phyloP scores from a whole-genome alignment of 768 basidiomycete species.

The Hydnomerulius pinastri region DNA sequence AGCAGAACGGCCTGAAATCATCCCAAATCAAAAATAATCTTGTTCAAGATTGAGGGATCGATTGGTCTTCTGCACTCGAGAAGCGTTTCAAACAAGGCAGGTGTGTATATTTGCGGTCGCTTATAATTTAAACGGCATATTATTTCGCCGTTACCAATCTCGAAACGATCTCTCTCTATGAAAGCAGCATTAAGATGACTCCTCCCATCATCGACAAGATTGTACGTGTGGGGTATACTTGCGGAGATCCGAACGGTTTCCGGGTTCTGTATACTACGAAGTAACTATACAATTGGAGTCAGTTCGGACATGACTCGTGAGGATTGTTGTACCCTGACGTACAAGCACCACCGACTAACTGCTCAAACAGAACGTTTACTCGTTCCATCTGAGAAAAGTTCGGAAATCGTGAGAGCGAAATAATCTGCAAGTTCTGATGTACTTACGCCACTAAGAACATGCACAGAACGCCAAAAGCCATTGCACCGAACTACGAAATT shows the following conservation, averaged over 20 bases:
- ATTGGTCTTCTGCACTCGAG: background rate
- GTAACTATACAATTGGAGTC: background rate
- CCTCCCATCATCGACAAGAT: background rate
- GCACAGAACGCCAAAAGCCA: constrained; percentile 87
- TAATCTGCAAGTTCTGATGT: constrained; percentile 13
- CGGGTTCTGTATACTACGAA: constrained; percentile 12
- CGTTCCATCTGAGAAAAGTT: constrained; percentile 65
- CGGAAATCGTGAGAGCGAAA: constrained; percentile 19
- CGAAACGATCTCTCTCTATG: constrained; percentile 7
- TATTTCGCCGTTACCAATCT: constrained; percentile 7
- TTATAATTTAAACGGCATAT: constrained; percentile 30
- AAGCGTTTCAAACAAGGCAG: constrained; percentile 11
- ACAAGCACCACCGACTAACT: constrained; percentile 5
- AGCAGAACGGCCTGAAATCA: too few species aligned
- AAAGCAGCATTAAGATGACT: too few species aligned
- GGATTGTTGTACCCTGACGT: too few species aligned
- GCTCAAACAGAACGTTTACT: constrained; percentile 43
- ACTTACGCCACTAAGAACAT: constrained; percentile 93
- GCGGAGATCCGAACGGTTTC: constrained; percentile 2
- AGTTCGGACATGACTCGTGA: background rate
- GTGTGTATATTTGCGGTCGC: constrained; percentile 12
- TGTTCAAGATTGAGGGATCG: constrained; percentile 1
- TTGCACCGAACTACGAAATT: constrained; percentile 75
- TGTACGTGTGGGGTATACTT: background rate
- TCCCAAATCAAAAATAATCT: constrained; percentile 19